These are phyloP conservation scores for Rhizoctonia solani DNA, from an alignment of 1,284 basidiomycete species.

Conservation along the genomic window DNA sequence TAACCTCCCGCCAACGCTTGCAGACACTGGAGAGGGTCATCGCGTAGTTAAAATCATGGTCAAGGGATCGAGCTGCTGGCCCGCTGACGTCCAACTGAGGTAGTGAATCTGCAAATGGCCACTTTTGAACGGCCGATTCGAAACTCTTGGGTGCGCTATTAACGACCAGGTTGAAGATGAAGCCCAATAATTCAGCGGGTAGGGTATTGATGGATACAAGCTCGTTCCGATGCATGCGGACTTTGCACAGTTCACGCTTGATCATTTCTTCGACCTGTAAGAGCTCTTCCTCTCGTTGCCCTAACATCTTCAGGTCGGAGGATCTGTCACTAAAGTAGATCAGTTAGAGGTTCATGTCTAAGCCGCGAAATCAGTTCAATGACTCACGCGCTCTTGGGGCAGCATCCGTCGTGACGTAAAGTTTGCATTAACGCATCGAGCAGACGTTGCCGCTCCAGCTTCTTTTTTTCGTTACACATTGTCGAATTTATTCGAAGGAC, in stretches of 20 bases:
- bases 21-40: constrained; percentile 7
- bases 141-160: constrained; percentile 31
- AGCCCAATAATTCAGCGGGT: constrained; percentile 6
- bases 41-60: constrained; percentile 28
- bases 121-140: constrained; percentile 7
- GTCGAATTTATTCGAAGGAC: neutral
- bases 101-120: constrained; percentile 15
- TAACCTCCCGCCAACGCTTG: constrained; percentile 23
- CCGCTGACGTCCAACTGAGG: constrained; percentile 24
- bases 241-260: constrained; percentile 11
- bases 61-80: neutral
- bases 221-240: constrained; percentile 11
- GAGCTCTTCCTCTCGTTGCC: constrained; percentile 19
- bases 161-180: constrained; percentile 17
- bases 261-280: constrained; percentile 19
- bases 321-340: neutral
- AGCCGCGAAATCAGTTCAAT: constrained; percentile 3
- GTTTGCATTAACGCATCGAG: constrained; percentile 20
- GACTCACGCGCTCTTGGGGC: constrained; percentile 23
- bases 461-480: constrained; percentile 29
- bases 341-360: too few species aligned
- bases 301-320: constrained; percentile 3
- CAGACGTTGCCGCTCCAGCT: constrained; percentile 7
- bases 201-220: constrained; percentile 12
- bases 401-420: constrained; percentile 15